phyloP scores from a whole-genome alignment of 352 stramenopile genomes.

The Pelagophyceae sp. region DNA sequence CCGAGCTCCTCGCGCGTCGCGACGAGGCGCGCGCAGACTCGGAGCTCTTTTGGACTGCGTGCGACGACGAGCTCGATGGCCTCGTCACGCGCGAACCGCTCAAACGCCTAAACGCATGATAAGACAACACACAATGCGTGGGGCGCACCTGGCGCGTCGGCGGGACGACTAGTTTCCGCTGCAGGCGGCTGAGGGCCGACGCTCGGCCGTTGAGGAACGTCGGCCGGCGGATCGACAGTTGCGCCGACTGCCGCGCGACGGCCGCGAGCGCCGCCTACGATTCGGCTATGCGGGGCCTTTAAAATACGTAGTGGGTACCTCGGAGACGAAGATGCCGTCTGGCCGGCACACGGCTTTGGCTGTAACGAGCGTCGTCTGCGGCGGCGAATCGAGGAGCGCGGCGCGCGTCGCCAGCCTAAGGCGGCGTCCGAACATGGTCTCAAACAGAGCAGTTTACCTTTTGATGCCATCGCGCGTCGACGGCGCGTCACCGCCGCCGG shows the following conservation, averaged over 20 bases:
- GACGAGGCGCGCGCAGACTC: neutral
- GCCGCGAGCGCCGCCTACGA: neutral
- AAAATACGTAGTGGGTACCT: too few relatives aligned
- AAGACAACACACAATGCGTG: neutral
- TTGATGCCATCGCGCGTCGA: too few relatives aligned
- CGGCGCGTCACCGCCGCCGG: neutral
- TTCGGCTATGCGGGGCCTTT: too few relatives aligned
- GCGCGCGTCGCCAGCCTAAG: neutral
- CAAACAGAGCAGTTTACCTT: too few relatives aligned
- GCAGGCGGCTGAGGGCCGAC: too few relatives aligned
- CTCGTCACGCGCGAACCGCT: neutral
- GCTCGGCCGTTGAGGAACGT: too few relatives aligned
- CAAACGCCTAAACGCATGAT: neutral
- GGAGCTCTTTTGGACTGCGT: neutral
- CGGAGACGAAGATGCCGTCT: too few relatives aligned
- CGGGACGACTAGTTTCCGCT: neutral
- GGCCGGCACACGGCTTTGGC: too few relatives aligned
- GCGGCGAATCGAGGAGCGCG: too few relatives aligned
- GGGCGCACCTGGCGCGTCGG: neutral
- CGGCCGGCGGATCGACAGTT: neutral
- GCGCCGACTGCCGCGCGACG: neutral
- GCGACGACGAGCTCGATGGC: neutral
- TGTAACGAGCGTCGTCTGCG: too few relatives aligned
- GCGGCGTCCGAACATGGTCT: neutral
- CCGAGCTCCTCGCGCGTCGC: neutral